A percentile compares a stretch with the other conserved stretches of the same genome.
phyloP scores from a whole-genome alignment of 106 monocot genomes.

The Dendrobium nobile region DNA sequence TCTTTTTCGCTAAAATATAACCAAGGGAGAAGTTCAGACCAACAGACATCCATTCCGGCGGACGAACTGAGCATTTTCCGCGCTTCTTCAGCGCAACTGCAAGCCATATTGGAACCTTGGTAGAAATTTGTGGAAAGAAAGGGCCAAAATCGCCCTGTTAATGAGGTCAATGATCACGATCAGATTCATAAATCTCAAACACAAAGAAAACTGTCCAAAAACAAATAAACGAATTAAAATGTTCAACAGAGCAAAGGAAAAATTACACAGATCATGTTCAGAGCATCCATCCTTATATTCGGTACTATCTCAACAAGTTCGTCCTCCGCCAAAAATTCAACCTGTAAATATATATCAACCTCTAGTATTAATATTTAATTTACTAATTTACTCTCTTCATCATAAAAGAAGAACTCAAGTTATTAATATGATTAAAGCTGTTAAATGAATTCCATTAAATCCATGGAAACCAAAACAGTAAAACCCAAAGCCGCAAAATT shows the following conservation, averaged over 20 bases:
- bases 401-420: not conserved
- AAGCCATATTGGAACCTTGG: constrained; percentile 79
- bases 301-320: constrained; percentile 83
- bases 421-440: not conserved
- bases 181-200: not conserved
- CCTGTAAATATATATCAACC: constrained; percentile 25
- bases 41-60: constrained; percentile 68
- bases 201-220: not conserved
- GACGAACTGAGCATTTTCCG: constrained; percentile 50
- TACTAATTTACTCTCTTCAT: not conserved
- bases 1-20: not conserved
- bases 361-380: no score
- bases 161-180: not conserved
- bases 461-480: not conserved
- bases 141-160: constrained; percentile 68
- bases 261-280: constrained; percentile 81
- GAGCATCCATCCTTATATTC: constrained; percentile 75
- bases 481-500: not conserved
- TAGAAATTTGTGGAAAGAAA: constrained; percentile 51
- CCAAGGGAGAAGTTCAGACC: constrained; percentile 19
- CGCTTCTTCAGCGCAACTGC: constrained; percentile 65
- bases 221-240: not conserved
- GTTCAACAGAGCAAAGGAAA: not conserved
- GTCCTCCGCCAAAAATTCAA: constrained; percentile 89
- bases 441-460: not conserved